Evolutionary conservation across 768 basidiomycete species (phyloP).

Genomic region (Macrolepiota dolichaula): DNA sequence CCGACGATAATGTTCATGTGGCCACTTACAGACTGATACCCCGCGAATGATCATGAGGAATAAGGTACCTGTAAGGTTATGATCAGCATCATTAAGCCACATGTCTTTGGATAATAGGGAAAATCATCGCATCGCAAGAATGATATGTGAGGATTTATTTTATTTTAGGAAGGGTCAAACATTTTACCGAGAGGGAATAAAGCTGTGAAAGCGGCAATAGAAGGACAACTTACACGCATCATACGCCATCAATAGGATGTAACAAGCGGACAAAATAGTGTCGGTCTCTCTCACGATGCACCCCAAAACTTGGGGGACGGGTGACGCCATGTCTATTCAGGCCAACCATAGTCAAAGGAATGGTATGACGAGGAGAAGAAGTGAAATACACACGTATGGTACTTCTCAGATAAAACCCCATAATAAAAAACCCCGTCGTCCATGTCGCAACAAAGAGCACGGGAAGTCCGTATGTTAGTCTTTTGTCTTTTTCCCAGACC

Average conservation of each 20-base stretch:
- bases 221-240: conserved; percentile 4
- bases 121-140: neutral
- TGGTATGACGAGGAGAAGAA: no score
- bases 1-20: no score
- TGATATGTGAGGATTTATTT: neutral
- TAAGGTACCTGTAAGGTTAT: conserved; percentile 1
- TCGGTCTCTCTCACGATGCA: conserved; percentile 1
- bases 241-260: conserved; percentile 6
- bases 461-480: neutral
- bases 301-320: conserved; percentile 8
- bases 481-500: conserved; percentile 10
- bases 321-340: conserved; percentile 2
- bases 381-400: neutral
- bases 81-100: neutral
- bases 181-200: neutral
- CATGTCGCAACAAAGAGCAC: neutral
- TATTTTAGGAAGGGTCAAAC: neutral
- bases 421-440: conserved; percentile 2
- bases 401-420: neutral
- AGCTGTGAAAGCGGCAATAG: neutral
- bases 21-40: conserved; percentile 6
- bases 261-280: conserved; percentile 1
- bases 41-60: conserved; percentile 9
- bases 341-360: neutral
- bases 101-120: neutral